phyloP scores from a whole-genome alignment of 2,329 filamentous ascomycete genomes.

The Dactylellina leptospora region DNA sequence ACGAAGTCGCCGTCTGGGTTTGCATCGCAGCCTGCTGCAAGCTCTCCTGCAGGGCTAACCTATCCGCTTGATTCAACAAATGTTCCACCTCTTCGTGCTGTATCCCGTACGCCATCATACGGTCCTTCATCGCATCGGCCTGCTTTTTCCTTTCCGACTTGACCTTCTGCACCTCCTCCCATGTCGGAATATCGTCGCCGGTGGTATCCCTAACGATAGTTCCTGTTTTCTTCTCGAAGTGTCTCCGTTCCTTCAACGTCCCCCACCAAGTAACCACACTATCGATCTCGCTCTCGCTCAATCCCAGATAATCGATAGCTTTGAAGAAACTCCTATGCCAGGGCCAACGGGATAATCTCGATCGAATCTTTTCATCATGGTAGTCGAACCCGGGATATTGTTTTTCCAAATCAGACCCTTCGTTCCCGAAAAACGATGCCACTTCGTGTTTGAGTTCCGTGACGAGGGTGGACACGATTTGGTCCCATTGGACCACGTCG shows the following conservation, averaged over 20 bases:
- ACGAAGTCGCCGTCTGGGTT: slow-evolving; percentile 18
- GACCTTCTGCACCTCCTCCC: slow-evolving; percentile 46
- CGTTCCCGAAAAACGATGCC: slow-evolving; percentile 54
- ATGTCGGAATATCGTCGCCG: slow-evolving; percentile 51
- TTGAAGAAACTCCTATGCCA: slow-evolving; percentile 55
- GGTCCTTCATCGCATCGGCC: slow-evolving; percentile 22
- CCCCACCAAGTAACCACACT: slow-evolving; percentile 56
- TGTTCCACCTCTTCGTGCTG: slow-evolving; percentile 36
- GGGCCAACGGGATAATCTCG: slow-evolving; percentile 54
- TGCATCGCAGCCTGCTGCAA: slow-evolving; percentile 27
- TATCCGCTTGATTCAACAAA: slow-evolving; percentile 40
- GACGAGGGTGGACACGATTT: slow-evolving; percentile 52
- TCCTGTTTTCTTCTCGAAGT: slow-evolving; percentile 32
- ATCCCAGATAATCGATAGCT: slow-evolving; percentile 55
- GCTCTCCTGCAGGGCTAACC: slow-evolving; percentile 30
- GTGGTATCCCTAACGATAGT: slow-evolving; percentile 43
- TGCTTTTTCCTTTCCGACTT: slow-evolving; percentile 29
- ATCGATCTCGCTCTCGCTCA: slow-evolving; percentile 55
- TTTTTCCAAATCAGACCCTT: slow-evolving; percentile 54
- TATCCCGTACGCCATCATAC: slow-evolving; percentile 24
- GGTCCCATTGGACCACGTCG: slow-evolving; percentile 53
- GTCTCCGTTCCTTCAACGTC: slow-evolving; percentile 48
- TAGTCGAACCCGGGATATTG: slow-evolving; percentile 56
- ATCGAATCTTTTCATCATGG: slow-evolving; percentile 52
- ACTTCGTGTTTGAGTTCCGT: slow-evolving; percentile 55